Evolutionary conservation across 2,329 filamentous ascomycete genomes (phyloP), one percentile per base, ranked within the genome.

Genomic region (Fonsecaea pugnacius): DNA sequence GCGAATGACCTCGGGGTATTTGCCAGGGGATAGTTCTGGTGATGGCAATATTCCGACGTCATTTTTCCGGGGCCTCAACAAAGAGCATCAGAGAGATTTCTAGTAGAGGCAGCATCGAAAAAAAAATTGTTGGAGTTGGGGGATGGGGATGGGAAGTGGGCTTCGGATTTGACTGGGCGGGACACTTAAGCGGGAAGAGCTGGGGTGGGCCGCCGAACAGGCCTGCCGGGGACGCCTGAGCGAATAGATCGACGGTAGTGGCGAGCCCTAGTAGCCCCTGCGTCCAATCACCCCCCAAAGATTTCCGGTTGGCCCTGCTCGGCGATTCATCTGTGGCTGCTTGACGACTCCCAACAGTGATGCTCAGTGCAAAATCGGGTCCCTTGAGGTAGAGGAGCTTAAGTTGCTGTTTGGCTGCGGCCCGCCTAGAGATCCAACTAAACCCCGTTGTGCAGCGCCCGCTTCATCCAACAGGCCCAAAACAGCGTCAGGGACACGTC

Each of bases 71-170:
- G 46, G 27, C 35, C 63, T 65, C 63, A 61, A 61, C 62, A 64
- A 64, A 40, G 56, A 38, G 32, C 33, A 32, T 51, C 32, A 30
- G 21, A 50, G 18, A 38, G 52, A 51, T 60, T 60, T 59, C 21
- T 58, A 10, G 8, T 53, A 57, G 40, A 18, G 12, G 27, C 38
- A 35, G 32, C 46, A 35, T 38, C 48, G 24, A 24, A 56, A 59
- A 64, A 64, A 58, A 54, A 52, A 52, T 40, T 67, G 61, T 67
- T 67, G 65, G 62, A 67, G 62, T 59, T 64, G 61, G 54, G 61
- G 51, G 35, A 12, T 36, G 52, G 64, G 51, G 51, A 30, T 60
- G 58, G 33, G 38, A 57, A 59, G 61, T 48, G 43, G 43, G 43
- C 21, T 48, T 48, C 43, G 43, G 43, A 21, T 48, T 48, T 48